These are phyloP conservation scores for Cercospora sp. DNA, from an alignment of 2,329 filamentous ascomycete genomes.

Conservation along the genomic window DNA sequence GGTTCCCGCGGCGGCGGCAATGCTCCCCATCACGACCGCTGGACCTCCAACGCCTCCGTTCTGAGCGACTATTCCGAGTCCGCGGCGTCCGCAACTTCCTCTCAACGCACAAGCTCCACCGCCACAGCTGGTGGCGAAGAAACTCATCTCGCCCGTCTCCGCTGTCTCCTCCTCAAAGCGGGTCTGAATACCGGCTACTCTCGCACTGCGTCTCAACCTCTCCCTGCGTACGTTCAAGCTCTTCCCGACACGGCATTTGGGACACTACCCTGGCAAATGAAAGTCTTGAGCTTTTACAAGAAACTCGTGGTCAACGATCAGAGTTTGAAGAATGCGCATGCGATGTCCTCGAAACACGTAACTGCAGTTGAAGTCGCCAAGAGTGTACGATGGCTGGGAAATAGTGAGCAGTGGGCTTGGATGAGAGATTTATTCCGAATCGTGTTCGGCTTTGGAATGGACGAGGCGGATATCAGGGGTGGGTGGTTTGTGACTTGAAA, in stretches of 20 bases:
- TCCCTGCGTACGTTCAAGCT: constrained; percentile 74
- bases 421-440: constrained; percentile 77
- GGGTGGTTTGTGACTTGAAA: constrained; percentile 17
- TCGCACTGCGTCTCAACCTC: constrained; percentile 56
- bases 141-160: constrained; percentile 72
- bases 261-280: constrained; percentile 65
- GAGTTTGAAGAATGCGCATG: constrained; percentile 58
- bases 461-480: constrained; percentile 60
- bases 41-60: constrained; percentile 75
- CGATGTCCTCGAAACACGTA: constrained; percentile 62
- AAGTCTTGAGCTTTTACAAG: constrained; percentile 76
- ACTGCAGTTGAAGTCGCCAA: constrained; percentile 75
- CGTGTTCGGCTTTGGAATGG: constrained; percentile 80
- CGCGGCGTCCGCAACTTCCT: constrained; percentile 54
- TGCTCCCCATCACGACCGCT: constrained; percentile 62
- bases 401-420: constrained; percentile 73
- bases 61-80: constrained; percentile 76
- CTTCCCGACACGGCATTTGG: constrained; percentile 79
- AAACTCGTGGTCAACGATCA: constrained; percentile 74
- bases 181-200: constrained; percentile 82
- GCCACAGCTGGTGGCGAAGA: constrained; percentile 70
- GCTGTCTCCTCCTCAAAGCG: constrained; percentile 76
- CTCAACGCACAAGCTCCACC: constrained; percentile 68
- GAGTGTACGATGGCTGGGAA: constrained; percentile 73
- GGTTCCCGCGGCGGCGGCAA: constrained; percentile 30